A percentile compares a stretch with the other conserved stretches of the same genome.
Evolutionary conservation across 768 basidiomycete species (phyloP).

Genomic region (Leccinum pellstonianum): DNA sequence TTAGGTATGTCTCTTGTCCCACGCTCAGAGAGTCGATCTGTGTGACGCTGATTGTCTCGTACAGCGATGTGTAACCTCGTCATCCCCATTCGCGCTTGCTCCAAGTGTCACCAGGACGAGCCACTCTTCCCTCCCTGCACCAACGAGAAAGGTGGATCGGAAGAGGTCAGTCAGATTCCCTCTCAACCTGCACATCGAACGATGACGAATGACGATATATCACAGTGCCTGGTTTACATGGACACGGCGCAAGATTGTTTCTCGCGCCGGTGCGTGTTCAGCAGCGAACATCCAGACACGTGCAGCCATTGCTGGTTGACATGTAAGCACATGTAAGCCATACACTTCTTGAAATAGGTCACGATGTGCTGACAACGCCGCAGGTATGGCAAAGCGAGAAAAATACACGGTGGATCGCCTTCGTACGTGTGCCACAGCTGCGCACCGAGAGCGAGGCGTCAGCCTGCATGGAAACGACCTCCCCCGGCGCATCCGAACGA

Average conservation of each 20-base stretch:
- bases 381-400: constrained; percentile 31
- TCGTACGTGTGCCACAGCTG: constrained; percentile 32
- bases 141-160: constrained; percentile 18
- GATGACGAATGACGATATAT: neutral
- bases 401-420: constrained; percentile 31
- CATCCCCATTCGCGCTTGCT: constrained; percentile 32
- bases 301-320: constrained; percentile 30
- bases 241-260: constrained; percentile 33
- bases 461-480: constrained; percentile 24
- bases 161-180: constrained; percentile 16
- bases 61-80: constrained; percentile 32
- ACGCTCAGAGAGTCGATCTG: neutral
- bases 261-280: constrained; percentile 30
- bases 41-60: neutral
- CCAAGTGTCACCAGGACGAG: constrained; percentile 26
- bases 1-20: neutral
- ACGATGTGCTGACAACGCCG: constrained; percentile 1
- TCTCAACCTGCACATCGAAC: neutral
- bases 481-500: constrained; percentile 12
- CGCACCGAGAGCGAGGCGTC: constrained; percentile 18
- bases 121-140: constrained; percentile 26
- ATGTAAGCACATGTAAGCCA: constrained; percentile 26
- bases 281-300: constrained; percentile 27
- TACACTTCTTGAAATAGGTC: too few relatives aligned
- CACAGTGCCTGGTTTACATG: constrained; percentile 26